These are phyloP conservation scores for Candida gorgasii DNA, from an alignment of 805 yeast species.

Conservation along the genomic window DNA sequence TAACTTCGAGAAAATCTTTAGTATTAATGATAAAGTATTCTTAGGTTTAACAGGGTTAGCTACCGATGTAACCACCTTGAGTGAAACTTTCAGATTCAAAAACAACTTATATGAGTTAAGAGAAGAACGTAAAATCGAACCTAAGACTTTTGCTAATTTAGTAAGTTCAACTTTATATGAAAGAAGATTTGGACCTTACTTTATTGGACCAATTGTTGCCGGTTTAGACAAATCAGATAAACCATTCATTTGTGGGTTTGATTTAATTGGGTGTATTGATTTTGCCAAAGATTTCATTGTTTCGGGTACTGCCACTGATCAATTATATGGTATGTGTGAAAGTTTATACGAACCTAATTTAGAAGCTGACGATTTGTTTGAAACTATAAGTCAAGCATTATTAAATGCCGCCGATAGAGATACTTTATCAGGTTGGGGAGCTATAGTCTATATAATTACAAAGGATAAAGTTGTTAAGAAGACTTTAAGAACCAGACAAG, in stretches of 20 bases:
- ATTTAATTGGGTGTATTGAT: conserved; percentile 94
- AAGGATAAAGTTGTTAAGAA: conserved; percentile 89
- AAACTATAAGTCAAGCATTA: conserved; percentile 90
- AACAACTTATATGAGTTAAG: conserved; percentile 85
- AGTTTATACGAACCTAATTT: conserved; percentile 89
- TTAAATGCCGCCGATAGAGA: conserved; percentile 96
- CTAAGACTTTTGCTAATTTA: conserved; percentile 88
- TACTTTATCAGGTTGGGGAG: conserved; percentile 98
- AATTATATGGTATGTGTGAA: conserved; percentile 98
- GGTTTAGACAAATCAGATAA: conserved; percentile 80
- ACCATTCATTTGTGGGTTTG: conserved; percentile 95
- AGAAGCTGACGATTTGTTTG: conserved; percentile 93
- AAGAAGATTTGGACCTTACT: conserved; percentile 93
- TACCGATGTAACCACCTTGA: conserved; percentile 84
- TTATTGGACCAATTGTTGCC: conserved; percentile 95
- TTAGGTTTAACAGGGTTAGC: conserved; percentile 95
- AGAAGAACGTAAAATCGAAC: conserved; percentile 92
- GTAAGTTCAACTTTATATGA: conserved; percentile 89
- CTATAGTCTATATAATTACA: conserved; percentile 86
- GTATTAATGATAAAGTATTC: conserved; percentile 75
- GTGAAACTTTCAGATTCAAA: conserved; percentile 78
- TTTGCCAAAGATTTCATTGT: conserved; percentile 93
- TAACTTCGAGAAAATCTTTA: conserved; percentile 89
- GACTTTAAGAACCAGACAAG: conserved; percentile 92
- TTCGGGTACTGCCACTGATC: conserved; percentile 95